Percentiles rank a stretch among this genome's conserved stretches.
These are phyloP conservation scores for Cardamine chenopodiifolia DNA, from an alignment of 345 rosid species.

Conservation along the genomic window DNA sequence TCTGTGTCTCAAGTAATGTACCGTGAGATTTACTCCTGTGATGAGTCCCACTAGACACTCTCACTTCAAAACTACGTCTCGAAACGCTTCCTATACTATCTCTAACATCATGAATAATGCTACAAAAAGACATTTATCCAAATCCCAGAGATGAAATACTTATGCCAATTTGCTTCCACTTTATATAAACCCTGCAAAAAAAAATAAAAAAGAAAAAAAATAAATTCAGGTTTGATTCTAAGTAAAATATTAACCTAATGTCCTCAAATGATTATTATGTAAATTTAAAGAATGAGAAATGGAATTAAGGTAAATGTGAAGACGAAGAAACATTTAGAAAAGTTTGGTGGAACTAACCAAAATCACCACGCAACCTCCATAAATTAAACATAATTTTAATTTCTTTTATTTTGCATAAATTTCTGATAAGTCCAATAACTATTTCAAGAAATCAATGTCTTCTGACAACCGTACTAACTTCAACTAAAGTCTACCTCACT, in stretches of 20 bases:
- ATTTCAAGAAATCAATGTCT: neutral
- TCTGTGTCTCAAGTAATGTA: constrained; percentile 52
- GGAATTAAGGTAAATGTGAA: neutral
- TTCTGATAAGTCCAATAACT: neutral
- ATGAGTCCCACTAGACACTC: constrained; percentile 54
- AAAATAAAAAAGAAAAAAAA: neutral
- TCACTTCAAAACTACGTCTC: constrained; percentile 69
- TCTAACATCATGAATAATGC: constrained; percentile 78
- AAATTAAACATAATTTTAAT: neutral
- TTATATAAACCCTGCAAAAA: neutral
- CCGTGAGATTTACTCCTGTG: constrained; percentile 67
- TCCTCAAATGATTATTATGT: neutral
- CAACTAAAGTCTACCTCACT: neutral
- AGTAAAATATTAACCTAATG: neutral
- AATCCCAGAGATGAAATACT: constrained; percentile 48
- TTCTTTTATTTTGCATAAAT: neutral
- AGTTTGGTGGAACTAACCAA: constrained; percentile 11
- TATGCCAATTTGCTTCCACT: constrained; percentile 63
- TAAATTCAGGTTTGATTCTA: neutral
- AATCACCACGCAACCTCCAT: neutral
- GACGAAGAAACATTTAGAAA: neutral
- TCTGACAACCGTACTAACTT: neutral
- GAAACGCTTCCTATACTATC: constrained; percentile 88
- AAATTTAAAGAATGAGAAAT: neutral
- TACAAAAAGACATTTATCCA: constrained; percentile 66